These are phyloP conservation scores for Tuber calosporum DNA, from an alignment of 495 filamentous ascomycete genomes.

Conservation along the genomic window DNA sequence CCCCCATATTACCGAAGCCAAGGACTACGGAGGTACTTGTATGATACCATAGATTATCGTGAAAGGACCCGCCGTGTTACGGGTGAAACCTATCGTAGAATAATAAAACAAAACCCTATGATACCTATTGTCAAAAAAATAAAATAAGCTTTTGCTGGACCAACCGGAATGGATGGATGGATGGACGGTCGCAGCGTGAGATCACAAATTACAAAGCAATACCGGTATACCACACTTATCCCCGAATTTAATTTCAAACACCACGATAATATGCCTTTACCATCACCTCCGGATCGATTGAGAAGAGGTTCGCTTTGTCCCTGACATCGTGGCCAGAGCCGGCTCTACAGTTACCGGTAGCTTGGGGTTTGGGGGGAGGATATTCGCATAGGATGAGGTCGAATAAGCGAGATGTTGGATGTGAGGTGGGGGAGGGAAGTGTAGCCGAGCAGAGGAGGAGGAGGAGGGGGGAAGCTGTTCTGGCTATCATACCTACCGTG, in stretches of 20 bases:
- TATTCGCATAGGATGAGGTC: not conserved
- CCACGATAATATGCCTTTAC: not conserved
- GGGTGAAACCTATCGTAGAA: too few species aligned
- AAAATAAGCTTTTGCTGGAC: too few species aligned
- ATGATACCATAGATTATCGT: too few species aligned
- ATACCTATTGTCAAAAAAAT: too few species aligned
- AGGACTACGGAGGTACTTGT: not conserved
- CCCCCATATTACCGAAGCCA: not conserved
- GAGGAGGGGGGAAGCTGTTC: not conserved
- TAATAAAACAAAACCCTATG: not conserved
- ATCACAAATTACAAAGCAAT: not conserved
- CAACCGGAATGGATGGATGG: too few species aligned
- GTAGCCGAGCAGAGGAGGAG: not conserved
- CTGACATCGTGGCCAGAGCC: not conserved
- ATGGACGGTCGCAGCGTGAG: not conserved
- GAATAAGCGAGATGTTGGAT: not conserved
- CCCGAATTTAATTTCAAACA: not conserved
- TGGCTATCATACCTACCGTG: too few species aligned
- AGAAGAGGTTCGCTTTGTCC: not conserved
- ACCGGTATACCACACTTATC: not conserved
- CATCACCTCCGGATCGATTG: not conserved
- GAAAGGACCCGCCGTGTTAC: too few species aligned
- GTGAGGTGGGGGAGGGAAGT: not conserved
- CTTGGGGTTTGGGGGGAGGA: not conserved
- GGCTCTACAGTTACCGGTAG: not conserved